Conservation (phyloP, 179 eudicot genomes). For the Beta macrorhiza region DNA sequence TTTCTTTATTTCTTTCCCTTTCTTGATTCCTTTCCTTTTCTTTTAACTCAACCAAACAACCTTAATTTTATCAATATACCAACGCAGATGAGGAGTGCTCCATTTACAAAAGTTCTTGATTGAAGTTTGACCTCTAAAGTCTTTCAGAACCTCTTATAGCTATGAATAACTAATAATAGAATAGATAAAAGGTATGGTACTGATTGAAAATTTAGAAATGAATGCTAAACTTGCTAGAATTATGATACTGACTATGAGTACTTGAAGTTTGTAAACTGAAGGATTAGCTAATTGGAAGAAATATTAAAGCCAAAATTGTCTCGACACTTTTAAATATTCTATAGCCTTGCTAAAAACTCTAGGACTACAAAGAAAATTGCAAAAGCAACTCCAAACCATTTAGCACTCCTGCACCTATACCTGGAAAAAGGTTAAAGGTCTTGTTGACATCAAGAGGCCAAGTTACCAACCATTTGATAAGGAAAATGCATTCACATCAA, state of each 20-base stretch:
- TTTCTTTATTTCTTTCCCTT: no score
- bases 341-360: no score
- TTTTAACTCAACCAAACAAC: no score
- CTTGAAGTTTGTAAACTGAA: background rate
- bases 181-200: background rate
- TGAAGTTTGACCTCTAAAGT: background rate
- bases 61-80: background rate
- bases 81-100: background rate
- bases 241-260: background rate
- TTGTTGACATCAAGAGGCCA: background rate
- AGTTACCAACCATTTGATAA: background rate
- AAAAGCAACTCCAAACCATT: background rate
- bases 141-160: background rate
- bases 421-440: no score
- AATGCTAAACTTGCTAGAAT: background rate
- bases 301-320: background rate
- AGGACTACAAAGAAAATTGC: background rate
- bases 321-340: background rate
- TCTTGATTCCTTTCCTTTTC: no score
- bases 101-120: background rate
- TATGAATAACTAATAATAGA: background rate
- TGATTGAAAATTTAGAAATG: background rate
- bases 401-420: no score
- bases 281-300: background rate
- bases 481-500: background rate